A percentile compares a stretch with the other conserved stretches of the same genome.
Evolutionary conservation across 2,329 filamentous ascomycete species (phyloP).

Genomic region (Aquanectria penicillioides): DNA sequence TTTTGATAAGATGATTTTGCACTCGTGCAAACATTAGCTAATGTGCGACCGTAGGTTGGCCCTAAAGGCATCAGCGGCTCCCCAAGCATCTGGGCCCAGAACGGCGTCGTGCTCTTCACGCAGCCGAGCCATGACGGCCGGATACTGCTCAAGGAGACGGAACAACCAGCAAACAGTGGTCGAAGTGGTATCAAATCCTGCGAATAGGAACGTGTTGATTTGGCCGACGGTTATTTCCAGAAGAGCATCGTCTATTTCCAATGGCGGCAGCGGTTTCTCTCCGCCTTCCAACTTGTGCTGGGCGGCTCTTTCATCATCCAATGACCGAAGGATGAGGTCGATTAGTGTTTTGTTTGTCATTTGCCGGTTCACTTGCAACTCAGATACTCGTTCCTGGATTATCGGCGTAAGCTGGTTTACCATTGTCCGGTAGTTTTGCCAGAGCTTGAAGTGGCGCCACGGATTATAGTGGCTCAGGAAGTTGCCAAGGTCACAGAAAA

Average conservation of each 20-base stretch:
- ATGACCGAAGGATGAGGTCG: conserved; percentile 24
- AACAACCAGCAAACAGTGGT: conserved; percentile 48
- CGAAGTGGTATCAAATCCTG: conserved; percentile 51
- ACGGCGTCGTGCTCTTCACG: conserved; percentile 50
- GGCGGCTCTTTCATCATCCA: conserved; percentile 18
- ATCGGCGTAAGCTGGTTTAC: conserved; percentile 12
- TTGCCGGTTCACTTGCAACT: conserved; percentile 1
- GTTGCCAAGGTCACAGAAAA: conserved; percentile 23
- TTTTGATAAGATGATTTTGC: too few relatives aligned
- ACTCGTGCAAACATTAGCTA: too few relatives aligned
- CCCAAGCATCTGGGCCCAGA: conserved; percentile 41
- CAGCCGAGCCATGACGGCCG: conserved; percentile 42
- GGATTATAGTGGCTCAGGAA: conserved; percentile 24
- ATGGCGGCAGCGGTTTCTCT: conserved; percentile 13
- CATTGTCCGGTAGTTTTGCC: conserved; percentile 28
- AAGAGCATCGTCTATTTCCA: conserved; percentile 25
- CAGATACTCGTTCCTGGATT: conserved; percentile 16
- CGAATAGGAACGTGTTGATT: conserved; percentile 50
- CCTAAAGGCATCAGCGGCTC: conserved; percentile 30
- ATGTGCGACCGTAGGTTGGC: too few relatives aligned
- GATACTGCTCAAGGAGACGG: conserved; percentile 44
- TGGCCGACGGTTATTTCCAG: conserved; percentile 45
- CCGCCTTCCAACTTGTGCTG: neutral
- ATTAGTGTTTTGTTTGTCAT: conserved; percentile 26
- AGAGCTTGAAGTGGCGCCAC: conserved; percentile 31